Base-by-base conservation (phyloP, 2,329 filamentous ascomycete species). In the Xylaria sp. region DNA sequence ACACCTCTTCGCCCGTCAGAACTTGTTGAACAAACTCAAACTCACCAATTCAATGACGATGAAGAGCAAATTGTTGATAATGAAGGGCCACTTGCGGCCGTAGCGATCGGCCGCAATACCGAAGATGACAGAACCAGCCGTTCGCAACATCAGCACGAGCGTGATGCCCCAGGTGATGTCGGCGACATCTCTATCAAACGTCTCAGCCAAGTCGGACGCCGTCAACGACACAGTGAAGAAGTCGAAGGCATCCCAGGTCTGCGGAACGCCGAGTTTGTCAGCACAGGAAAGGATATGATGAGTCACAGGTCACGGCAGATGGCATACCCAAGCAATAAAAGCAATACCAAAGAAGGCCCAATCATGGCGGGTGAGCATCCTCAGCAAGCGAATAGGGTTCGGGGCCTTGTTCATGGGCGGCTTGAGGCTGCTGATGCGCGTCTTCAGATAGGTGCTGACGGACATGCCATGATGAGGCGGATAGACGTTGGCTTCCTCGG, bases 61-160 rank as follows among this genome's bases (percentile, higher is more conserved):
- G 67, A 94, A 89, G 23, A 94, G 83, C 25, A 93, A 69, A 80
- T 94, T 92, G 80, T 94, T 94, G 68, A 91, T 76, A 15, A 94
- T 85, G 82, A 94, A 93, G 0, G 91, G 91, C 90, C 91, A 93
- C 76, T 88, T 89, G 57, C 87, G 81, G 4, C 87, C 87, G 71
- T 87, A 89, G 43, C 86, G 82, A 78, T 89, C 87, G 23, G 84
- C 80, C 0, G 84, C 84, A 31, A 88, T 81, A 70, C 87, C 87
- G 63, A 89, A 89, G 10, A 83, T 23, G 52, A 88, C 79, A 4
- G 86, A 85, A 0, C 87, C 87, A 12, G 88, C 80, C 5, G 86
- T 86, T 64, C 88, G 85, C 71, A 90, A 84, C 86, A 90, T 89
- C 61, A 90, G 82, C 1, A 89, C 87, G 6, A 90, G 81, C 0